Evolutionary conservation across 2,329 filamentous ascomycete species (phyloP).

Genomic region (Nothophoma quercina): DNA sequence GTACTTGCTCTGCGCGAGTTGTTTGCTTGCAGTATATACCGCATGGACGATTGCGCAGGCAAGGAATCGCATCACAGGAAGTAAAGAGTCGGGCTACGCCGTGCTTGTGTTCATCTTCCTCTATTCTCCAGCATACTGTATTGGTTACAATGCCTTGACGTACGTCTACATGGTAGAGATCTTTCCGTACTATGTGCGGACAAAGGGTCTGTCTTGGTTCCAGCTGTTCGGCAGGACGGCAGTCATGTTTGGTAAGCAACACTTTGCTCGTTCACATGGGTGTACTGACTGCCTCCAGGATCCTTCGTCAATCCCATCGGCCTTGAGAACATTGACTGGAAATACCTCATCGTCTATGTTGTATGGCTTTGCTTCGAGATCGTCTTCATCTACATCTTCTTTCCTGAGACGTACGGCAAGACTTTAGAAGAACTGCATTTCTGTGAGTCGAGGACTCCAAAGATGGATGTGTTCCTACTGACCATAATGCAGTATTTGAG

Average conservation of each 20-base stretch:
- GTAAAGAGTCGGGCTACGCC: slow-evolving; percentile 47
- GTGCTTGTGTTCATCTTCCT: slow-evolving; percentile 62
- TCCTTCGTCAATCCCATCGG: slow-evolving; percentile 70
- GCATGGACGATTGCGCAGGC: slow-evolving; percentile 54
- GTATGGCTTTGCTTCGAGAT: slow-evolving; percentile 44
- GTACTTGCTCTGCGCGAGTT: slow-evolving; percentile 57
- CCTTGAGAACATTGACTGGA: slow-evolving; percentile 66
- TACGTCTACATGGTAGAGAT: slow-evolving; percentile 63
- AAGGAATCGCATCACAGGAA: slow-evolving; percentile 57
- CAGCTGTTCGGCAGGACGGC: slow-evolving; percentile 69
- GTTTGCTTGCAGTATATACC: slow-evolving; percentile 45
- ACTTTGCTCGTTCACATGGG: neutral
- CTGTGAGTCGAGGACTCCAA: slow-evolving; percentile 20
- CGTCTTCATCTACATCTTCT: slow-evolving; percentile 47
- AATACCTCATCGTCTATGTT: slow-evolving; percentile 69
- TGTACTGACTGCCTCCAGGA: slow-evolving; percentile 30
- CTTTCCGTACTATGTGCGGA: slow-evolving; percentile 59
- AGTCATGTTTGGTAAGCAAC: slow-evolving; percentile 59
- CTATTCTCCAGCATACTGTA: slow-evolving; percentile 62
- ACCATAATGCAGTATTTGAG: slow-evolving; percentile 34
- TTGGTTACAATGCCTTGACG: slow-evolving; percentile 66
- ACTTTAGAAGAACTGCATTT: slow-evolving; percentile 46
- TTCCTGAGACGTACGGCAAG: slow-evolving; percentile 45
- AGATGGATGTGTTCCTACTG: too few relatives aligned
- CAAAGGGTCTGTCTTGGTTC: slow-evolving; percentile 62